phyloP scores from a whole-genome alignment of 2,329 filamentous ascomycete genomes.

The Colletotrichum tropicale region DNA sequence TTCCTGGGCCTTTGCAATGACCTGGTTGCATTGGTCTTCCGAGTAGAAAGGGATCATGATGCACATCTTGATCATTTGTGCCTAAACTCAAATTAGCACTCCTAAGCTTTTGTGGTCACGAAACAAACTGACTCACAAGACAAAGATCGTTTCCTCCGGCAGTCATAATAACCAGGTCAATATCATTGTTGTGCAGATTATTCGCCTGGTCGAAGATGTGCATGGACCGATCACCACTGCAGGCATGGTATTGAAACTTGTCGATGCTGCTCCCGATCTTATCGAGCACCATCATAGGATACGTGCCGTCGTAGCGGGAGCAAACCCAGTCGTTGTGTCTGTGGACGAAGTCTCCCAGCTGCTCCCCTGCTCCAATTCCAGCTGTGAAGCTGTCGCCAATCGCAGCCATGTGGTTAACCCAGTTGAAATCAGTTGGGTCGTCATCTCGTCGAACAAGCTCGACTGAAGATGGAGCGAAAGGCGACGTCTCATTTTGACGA shows the following conservation, averaged over 20 bases:
- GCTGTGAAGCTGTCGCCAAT: not conserved
- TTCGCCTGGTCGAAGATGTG: not conserved
- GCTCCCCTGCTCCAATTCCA: not conserved
- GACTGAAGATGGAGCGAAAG: not conserved
- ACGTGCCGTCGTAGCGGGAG: not conserved
- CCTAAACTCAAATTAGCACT: not conserved
- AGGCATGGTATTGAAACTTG: not conserved
- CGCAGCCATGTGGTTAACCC: not conserved
- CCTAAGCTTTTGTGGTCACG: not conserved
- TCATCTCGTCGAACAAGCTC: not conserved
- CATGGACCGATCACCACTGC: not conserved
- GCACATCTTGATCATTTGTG: constrained; percentile 22
- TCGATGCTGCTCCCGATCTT: not conserved
- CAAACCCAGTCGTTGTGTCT: not conserved
- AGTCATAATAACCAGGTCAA: not conserved
- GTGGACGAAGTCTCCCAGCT: not conserved
- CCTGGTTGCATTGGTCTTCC: constrained; percentile 21
- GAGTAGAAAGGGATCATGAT: constrained; percentile 22
- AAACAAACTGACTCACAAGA: not conserved
- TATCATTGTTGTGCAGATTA: not conserved
- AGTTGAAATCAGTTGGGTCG: not conserved
- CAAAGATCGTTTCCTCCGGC: not conserved
- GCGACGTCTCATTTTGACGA: not conserved
- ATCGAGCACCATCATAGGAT: not conserved
- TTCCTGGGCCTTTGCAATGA: constrained; percentile 27